Base-by-base conservation (phyloP, 2,329 filamentous ascomycete species). In the Corniculantispora saksenae region DNA sequence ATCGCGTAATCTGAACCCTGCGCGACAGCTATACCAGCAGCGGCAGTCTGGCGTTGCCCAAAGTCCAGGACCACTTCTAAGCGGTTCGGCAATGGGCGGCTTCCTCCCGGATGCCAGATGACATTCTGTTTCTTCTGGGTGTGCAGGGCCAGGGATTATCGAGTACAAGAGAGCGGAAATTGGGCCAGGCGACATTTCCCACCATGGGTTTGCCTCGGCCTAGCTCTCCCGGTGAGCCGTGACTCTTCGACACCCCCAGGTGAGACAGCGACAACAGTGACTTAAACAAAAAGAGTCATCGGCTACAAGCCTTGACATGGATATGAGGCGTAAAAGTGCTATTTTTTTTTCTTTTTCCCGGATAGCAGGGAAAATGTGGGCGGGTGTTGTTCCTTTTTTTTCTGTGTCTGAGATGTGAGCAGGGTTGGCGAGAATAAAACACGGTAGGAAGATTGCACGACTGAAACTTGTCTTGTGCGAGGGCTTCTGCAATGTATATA, bases 311-410 rank as follows among this genome's bases (percentile, higher is more conserved):
- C 48, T 32, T 53, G 48, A 61, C 58, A 53, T 51, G 23, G 17
- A 43, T 8, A 53, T 61, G 58, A n/a, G 23, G 56, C 47, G 32
- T 10, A 53, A 61, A 61, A 43, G 43, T 47, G 43, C 38, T 53
- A 9, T 43, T 32, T 45, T 21, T 47, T 60, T 19, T 53, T 23
- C 40, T 19, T 55, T 59, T 47, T 48, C 27, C 25, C 21, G 38
- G 38, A 6, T 48, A 38, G 38, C 21, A 27, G 21, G 47, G 17
- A 29, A 35, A 23, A 35, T 48, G 29, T 53, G 58, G 47, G n/a
- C 32, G 58, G 45, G 40, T 17, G 21, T 40, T 57, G 13, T 60
- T 40, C 8, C 27, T 13, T 23, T n/a, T 48, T 27, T 40, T 29
- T 32, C n/a, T n/a, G n/a, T n/a, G 32, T 32, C 32, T 32, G 5